Conservation (phyloP, 257 asterid genomes). For the Solanum sparsipilum region DNA sequence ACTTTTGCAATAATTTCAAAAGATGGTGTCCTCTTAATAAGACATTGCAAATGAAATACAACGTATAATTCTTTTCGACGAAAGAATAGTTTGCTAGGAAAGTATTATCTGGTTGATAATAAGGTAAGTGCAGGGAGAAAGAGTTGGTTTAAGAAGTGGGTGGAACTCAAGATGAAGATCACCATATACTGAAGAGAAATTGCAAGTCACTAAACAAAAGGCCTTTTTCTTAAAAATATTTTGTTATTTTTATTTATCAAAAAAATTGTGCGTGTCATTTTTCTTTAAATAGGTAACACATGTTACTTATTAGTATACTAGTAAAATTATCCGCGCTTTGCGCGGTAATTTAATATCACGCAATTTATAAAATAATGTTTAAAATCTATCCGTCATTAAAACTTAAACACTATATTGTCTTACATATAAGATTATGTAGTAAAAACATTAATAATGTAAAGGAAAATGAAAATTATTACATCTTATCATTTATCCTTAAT, state of each 20-base stretch:
- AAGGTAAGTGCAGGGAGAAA: neutral
- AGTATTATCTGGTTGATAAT: neutral
- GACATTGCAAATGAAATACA: neutral
- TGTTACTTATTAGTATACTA: neutral
- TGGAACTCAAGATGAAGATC: neutral
- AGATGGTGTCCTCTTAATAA: neutral
- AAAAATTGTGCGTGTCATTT: neutral
- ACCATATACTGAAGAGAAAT: neutral
- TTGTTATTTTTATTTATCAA: neutral
- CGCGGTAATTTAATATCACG: too few species aligned
- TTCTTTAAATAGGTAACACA: neutral
- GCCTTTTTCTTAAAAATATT: neutral
- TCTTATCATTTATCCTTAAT: too few species aligned
- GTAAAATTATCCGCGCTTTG: too few species aligned
- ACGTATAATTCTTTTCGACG: neutral
- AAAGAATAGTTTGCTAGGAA: neutral
- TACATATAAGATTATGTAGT: too few species aligned
- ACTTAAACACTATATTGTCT: too few species aligned
- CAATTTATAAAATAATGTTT: too few species aligned
- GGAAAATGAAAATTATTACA: too few species aligned
- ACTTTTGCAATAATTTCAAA: neutral
- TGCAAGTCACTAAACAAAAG: neutral
- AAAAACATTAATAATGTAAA: too few species aligned
- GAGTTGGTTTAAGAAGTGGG: neutral
- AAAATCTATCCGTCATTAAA: too few species aligned